phyloP scores from a whole-genome alignment of 306 rosid species.

The Medicago lupulina region DNA sequence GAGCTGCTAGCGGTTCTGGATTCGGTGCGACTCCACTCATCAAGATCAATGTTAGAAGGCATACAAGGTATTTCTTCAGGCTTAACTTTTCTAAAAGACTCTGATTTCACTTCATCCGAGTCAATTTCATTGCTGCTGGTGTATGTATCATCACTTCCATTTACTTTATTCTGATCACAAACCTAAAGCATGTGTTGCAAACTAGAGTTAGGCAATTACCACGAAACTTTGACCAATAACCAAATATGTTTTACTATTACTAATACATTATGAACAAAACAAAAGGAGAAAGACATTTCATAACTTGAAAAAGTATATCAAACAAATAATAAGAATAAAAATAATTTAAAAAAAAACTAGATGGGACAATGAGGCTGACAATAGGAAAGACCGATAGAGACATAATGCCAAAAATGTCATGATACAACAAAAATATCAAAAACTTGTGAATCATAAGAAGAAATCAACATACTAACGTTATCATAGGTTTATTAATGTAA shows the following conservation, averaged over 20 bases:
- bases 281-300: neutral
- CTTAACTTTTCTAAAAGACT: conserved; percentile 61
- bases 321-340: too few relatives aligned
- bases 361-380: conserved; percentile 23
- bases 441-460: neutral
- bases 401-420: conserved; percentile 17
- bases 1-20: conserved; percentile 70
- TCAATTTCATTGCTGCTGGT: conserved; percentile 51
- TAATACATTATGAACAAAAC: neutral
- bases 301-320: neutral
- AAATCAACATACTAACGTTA: conserved; percentile 8
- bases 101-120: conserved; percentile 55
- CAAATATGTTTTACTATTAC: neutral
- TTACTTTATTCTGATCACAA: conserved; percentile 66
- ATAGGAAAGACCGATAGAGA: neutral
- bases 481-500: neutral
- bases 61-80: conserved; percentile 60
- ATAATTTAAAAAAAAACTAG: neutral
- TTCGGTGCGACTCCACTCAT: conserved; percentile 63
- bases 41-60: conserved; percentile 57
- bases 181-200: conserved; percentile 59
- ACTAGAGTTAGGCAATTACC: conserved; percentile 39
- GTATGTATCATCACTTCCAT: conserved; percentile 51
- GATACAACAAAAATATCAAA: neutral
- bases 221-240: conserved; percentile 34